Evolutionary conservation across 768 basidiomycete species (phyloP), one percentile per base, ranked within the genome.

Genomic region (Zangia roseola): DNA sequence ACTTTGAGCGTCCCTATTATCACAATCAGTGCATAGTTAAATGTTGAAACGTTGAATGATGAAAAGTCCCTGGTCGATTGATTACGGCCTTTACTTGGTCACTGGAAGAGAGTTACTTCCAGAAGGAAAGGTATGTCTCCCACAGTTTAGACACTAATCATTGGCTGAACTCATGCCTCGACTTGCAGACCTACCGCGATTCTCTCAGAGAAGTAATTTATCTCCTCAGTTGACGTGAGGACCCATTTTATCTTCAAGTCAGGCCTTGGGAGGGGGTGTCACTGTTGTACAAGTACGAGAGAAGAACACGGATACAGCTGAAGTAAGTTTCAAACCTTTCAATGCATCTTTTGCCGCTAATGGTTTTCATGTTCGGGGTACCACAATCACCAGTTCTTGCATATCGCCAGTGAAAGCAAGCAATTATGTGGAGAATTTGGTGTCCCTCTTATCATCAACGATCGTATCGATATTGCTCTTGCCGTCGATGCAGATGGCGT

Each of bases 201-300:
- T 83, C 78, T 28, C 73, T 95, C 50, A 88, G 90, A 76, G 80
- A 88, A 71, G 90, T 88, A 54, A 56, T 19, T 51, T 6, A 8
- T 17, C 16, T 26, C 36, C 26, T 10, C 5, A 28, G 12, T 6
- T 44, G 47, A 23, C 28, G 17, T 17, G n/a, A 45, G 21, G 17
- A 10, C 47, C 16, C 17, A 6, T 17, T 19, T 54, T 25, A 53
- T 20, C 13, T 26, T 41, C 26, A 25, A 12, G 31, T 9, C 52
- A 93, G 91, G 77, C 92, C 2, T 72, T 95, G 14, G 72, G 81
- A 61, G 94, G 94, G 10, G 94, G 93, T 3, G 92, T 95, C 1
- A 93, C 91, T 2, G 61, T 94, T 40, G 91, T 97, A 5, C 94
- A 97, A 68, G 75, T 95, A 16, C 78, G 93, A 31, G 94, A 97